phyloP scores from a whole-genome alignment of 2,329 filamentous ascomycete genomes.

The Emergomyces orientalis region DNA sequence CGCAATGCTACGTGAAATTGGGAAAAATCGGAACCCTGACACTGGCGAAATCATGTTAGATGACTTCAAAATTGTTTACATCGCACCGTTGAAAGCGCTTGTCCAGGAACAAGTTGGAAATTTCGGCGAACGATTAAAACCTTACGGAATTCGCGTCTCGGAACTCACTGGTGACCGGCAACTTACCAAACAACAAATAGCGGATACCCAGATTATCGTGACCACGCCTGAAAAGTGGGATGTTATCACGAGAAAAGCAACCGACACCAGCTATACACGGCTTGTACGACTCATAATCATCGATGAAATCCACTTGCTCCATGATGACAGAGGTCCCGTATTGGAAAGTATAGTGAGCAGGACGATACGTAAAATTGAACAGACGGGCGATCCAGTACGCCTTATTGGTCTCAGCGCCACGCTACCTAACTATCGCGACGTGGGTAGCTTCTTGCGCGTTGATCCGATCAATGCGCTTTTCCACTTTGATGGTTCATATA shows the following conservation, averaged over 20 bases:
- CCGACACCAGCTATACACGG: conserved; percentile 92
- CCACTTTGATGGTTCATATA: conserved; percentile 90
- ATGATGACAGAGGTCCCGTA: conserved; percentile 94
- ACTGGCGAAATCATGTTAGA: conserved; percentile 94
- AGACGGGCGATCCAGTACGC: conserved; percentile 86
- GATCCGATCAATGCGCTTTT: conserved; percentile 79
- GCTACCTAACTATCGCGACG: conserved; percentile 90
- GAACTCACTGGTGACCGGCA: conserved; percentile 96
- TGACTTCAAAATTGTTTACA: conserved; percentile 97
- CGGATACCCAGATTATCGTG: conserved; percentile 95
- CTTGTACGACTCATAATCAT: conserved; percentile 95
- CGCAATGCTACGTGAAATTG: conserved; percentile 89
- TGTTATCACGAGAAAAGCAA: conserved; percentile 95
- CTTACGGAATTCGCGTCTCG: conserved; percentile 86
- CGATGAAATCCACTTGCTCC: conserved; percentile 93
- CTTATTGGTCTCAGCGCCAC: conserved; percentile 90
- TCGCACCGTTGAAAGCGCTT: conserved; percentile 87
- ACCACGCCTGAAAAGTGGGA: conserved; percentile 99
- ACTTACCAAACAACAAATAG: conserved; percentile 95
- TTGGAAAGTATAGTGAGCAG: conserved; percentile 93
- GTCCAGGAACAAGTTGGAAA: conserved; percentile 98
- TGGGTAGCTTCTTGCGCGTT: conserved; percentile 87
- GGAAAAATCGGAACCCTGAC: conserved; percentile 79
- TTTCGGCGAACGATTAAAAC: conserved; percentile 81
- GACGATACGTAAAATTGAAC: conserved; percentile 85